phyloP scores from a whole-genome alignment of 2,329 filamentous ascomycete genomes.

The Colletotrichum sp. region DNA sequence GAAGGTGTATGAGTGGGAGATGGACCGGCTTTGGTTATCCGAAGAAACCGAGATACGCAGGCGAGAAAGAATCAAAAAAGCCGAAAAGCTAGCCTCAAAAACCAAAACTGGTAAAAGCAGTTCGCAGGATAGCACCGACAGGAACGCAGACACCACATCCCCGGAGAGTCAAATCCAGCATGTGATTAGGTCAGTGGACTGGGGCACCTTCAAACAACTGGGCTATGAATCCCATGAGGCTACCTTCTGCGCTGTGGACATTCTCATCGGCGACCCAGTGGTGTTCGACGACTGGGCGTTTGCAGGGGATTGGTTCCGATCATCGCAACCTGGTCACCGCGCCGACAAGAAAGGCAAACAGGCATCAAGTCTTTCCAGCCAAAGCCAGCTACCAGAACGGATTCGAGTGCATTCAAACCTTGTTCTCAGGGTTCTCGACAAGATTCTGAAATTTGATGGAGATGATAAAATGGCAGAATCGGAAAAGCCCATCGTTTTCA shows the following conservation, averaged over 20 bases:
- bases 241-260: background rate
- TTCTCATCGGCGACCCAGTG: background rate
- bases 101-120: fast-evolving
- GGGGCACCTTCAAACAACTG: background rate
- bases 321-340: fast-evolving
- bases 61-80: fast-evolving
- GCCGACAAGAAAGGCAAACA: background rate
- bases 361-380: background rate
- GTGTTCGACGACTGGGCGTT: background rate
- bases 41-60: background rate
- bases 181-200: fast-evolving
- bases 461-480: fast-evolving
- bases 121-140: too few relatives aligned
- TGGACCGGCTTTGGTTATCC: background rate
- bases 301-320: background rate
- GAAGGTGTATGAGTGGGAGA: background rate
- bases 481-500: background rate
- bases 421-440: background rate
- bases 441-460: background rate
- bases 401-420: background rate
- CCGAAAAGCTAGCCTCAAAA: too few relatives aligned
- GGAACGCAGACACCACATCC: too few relatives aligned
- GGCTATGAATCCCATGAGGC: fast-evolving
- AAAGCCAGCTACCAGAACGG: background rate
- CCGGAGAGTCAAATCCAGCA: background rate